These are phyloP conservation scores for Cryptococcus neoformans DNA, from an alignment of 1,284 basidiomycete species.

Conservation along the genomic window DNA sequence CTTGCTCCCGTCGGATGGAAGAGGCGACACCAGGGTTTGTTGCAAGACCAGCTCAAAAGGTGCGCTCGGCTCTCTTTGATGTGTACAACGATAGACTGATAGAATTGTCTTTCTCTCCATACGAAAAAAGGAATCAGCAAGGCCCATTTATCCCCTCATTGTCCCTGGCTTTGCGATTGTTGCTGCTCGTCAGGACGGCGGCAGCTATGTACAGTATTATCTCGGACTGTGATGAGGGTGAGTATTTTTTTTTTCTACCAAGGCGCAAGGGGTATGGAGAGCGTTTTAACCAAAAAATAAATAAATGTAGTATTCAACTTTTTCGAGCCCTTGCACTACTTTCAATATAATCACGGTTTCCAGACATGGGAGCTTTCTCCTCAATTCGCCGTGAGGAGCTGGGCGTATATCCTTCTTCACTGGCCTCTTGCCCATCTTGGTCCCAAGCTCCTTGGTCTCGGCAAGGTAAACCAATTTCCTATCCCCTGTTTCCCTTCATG, in stretches of 20 bases:
- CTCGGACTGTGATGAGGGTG: conserved; percentile 96
- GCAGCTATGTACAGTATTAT: conserved; percentile 95
- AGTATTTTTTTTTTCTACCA: conserved; percentile 12
- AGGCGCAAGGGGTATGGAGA: too few relatives aligned
- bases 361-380: conserved; percentile 99
- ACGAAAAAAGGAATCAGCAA: conserved; percentile 21
- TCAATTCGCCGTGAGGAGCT: conserved; percentile 83
- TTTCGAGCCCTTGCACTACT: conserved; percentile 95
- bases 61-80: conserved; percentile 15
- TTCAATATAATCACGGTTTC: conserved; percentile 78
- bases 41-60: conserved; percentile 48
- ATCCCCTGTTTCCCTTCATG: conserved; percentile 1
- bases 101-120: too few relatives aligned
- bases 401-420: conserved; percentile 86
- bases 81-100: too few relatives aligned
- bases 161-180: conserved; percentile 73
- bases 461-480: conserved; percentile 43
- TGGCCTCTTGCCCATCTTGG: conserved; percentile 46
- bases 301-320: conserved; percentile 81
- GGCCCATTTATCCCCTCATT: conserved; percentile 78
- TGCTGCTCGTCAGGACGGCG: conserved; percentile 77
- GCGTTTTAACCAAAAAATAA: not conserved
- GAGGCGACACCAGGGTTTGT: conserved; percentile 44
- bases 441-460: conserved; percentile 43
- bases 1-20: conserved; percentile 42